phyloP scores from a whole-genome alignment of 2,329 filamentous ascomycete species.

The Chaetomiaceae sp. region DNA sequence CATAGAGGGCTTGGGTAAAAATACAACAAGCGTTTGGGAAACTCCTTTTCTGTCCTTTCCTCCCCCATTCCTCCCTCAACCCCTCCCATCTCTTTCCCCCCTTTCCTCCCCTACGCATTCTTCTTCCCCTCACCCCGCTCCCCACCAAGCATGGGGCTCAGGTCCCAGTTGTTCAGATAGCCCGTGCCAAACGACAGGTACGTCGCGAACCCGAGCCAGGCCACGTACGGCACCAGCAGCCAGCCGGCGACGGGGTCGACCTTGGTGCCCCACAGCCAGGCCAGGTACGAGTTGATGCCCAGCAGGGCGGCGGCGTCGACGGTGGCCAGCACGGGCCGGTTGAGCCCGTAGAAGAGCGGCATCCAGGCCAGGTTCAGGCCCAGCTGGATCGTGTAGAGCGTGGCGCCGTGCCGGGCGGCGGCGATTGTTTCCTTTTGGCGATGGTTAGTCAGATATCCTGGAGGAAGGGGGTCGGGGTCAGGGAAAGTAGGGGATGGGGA shows the following conservation, averaged over 20 bases:
- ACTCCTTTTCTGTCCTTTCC: too few relatives aligned
- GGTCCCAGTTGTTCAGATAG: conserved; percentile 64
- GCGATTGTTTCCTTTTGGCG: conserved; percentile 40
- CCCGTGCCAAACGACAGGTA: conserved; percentile 72
- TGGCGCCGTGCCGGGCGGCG: conserved; percentile 63
- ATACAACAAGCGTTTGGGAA: too few relatives aligned
- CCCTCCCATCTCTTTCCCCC: conserved; percentile 21
- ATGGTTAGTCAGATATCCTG: not conserved
- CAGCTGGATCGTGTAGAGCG: conserved; percentile 81
- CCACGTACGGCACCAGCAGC: conserved; percentile 75
- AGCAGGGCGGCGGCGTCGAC: conserved; percentile 69
- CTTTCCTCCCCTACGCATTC: too few relatives aligned
- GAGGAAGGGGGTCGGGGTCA: not conserved
- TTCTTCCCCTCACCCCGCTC: conserved; percentile 28
- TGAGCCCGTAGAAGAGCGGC: conserved; percentile 83
- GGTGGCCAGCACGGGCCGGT: conserved; percentile 68
- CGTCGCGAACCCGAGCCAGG: conserved; percentile 81
- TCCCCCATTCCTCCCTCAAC: conserved; percentile 6
- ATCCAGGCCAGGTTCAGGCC: conserved; percentile 85
- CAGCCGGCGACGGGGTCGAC: conserved; percentile 70
- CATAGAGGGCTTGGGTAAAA: too few relatives aligned
- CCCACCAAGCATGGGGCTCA: conserved; percentile 30
- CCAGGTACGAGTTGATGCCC: conserved; percentile 68
- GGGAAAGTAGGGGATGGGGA: not conserved
- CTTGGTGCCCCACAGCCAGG: conserved; percentile 65